Evolutionary conservation across 306 rosid species (phyloP), one percentile per base, ranked within the genome.

Genomic region (Castanopsis chinensis): DNA sequence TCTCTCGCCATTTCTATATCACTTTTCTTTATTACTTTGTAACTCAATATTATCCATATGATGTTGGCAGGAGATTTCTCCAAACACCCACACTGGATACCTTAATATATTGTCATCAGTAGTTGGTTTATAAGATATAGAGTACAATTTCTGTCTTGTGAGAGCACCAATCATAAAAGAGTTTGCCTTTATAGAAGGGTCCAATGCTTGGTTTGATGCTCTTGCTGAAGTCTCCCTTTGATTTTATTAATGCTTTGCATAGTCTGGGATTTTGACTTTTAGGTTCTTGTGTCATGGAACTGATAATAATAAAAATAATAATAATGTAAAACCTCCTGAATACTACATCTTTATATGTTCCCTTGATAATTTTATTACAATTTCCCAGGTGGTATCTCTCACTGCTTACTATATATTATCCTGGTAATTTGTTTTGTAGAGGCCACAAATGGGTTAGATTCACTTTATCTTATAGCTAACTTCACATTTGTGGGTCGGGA

Each of bases 401-500:
- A 57, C 68, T 41, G 56, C 70, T 23, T 3, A 25, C 55, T 81
- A 35, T 55, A 41, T 35, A 57, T 68, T 65, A 74, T 68, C 69
- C 76, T 37, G 54, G 37, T 84, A 86, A 71, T 56, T 70, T 71
- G 33, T 77, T 69, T 87, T 56, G 74, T 82, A 85, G 97, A 83
- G 60, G 74, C 76, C 15, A 57, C 76, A 1, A 32, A 59, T 65
- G 71, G 78, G 72, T 79, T 88, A 70, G 87, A 89, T 79, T 75
- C 94, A 8, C 97, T 59, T 97, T 91, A 25, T 69, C 89, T 93
- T 65, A 69, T 87, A 45, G 94, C 97, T 55, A 93, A 93, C 86
- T 93, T 93, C 85, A 90, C 98, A 57, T 93, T 91, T 82, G 97
- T 93, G 86, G 98, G 93, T 56, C 92, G 94, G 77, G 98, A 93